Evolutionary conservation across 2,329 filamentous ascomycete species (phyloP).

Genomic region (Lachnellula occidentalis): DNA sequence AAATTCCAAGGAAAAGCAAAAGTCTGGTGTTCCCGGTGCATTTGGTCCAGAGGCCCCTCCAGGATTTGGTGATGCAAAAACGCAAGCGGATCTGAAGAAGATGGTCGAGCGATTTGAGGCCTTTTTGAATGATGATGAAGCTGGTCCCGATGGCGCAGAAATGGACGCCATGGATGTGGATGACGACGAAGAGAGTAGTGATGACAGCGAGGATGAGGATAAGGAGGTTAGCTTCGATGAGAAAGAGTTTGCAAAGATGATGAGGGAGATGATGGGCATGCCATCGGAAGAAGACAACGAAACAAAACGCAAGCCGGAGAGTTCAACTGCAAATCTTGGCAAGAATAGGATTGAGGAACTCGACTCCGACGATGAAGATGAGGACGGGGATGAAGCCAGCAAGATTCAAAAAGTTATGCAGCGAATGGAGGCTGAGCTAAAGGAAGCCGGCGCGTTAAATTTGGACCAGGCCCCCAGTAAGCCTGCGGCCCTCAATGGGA

Average conservation of each 20-base stretch:
- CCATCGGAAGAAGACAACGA: constrained; percentile 31
- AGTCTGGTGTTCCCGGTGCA: constrained; percentile 13
- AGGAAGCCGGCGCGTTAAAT: constrained; percentile 59
- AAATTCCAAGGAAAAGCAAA: constrained; percentile 36
- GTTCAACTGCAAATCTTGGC: constrained; percentile 2
- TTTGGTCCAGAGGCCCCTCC: constrained; percentile 28
- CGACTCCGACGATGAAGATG: constrained; percentile 33
- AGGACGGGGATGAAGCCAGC: constrained; percentile 43
- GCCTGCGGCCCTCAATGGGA: constrained; percentile 28
- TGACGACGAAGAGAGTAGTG: constrained; percentile 45
- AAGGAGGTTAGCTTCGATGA: constrained; percentile 78
- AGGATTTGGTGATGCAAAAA: constrained; percentile 59
- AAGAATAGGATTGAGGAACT: constrained; percentile 21
- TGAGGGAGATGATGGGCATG: constrained; percentile 86
- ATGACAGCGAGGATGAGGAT: constrained; percentile 60
- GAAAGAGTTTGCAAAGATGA: constrained; percentile 76
- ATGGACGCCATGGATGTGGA: constrained; percentile 64
- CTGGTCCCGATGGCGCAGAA: constrained; percentile 73
- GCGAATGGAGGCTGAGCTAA: constrained; percentile 69
- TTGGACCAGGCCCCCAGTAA: constrained; percentile 38
- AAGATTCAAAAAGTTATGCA: constrained; percentile 61
- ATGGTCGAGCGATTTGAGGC: constrained; percentile 92
- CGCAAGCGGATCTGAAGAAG: constrained; percentile 74
- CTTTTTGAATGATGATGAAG: constrained; percentile 81
- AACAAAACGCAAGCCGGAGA: neutral